Evolutionary conservation across 345 rosid species (phyloP).

Genomic region (Noccaea bulbosa): DNA sequence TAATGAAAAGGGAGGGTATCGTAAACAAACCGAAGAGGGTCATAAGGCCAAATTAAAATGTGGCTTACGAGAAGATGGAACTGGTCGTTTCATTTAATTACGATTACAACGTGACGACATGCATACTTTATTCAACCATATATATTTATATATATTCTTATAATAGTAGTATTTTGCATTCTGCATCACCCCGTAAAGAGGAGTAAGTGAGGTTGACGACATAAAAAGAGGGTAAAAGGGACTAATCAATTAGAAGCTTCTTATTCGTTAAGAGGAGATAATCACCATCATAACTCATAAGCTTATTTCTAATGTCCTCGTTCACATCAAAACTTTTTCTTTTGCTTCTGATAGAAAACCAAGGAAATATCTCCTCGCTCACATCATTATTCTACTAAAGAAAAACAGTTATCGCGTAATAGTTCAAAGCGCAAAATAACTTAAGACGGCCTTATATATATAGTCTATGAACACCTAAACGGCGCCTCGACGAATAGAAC

Average conservation of each 20-base stretch:
- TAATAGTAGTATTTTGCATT: slow-evolving; percentile 8
- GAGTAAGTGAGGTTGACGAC: slow-evolving; percentile 29
- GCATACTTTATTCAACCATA: slow-evolving; percentile 32
- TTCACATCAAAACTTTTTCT: too few relatives aligned
- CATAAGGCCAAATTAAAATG: slow-evolving; percentile 17
- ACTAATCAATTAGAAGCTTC: slow-evolving; percentile 17
- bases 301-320: too few relatives aligned
- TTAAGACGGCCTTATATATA: too few relatives aligned
- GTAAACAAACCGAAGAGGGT: slow-evolving; percentile 30
- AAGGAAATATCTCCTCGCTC: too few relatives aligned
- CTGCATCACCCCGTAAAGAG: not conserved
- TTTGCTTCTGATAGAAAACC: too few relatives aligned
- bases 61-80: slow-evolving; percentile 27
- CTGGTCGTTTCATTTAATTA: slow-evolving; percentile 17
- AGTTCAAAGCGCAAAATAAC: too few relatives aligned
- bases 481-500: too few relatives aligned
- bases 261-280: slow-evolving; percentile 5
- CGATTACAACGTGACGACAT: slow-evolving; percentile 39
- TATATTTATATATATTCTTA: not conserved
- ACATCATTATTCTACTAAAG: too few relatives aligned
- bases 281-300: not conserved
- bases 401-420: too few relatives aligned
- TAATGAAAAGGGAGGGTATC: slow-evolving; percentile 12
- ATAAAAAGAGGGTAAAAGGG: slow-evolving; percentile 6
- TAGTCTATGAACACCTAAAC: too few relatives aligned